These are phyloP conservation scores for Fonsecaea erecta DNA, from an alignment of 2,329 filamentous ascomycete genomes.

Conservation along the genomic window DNA sequence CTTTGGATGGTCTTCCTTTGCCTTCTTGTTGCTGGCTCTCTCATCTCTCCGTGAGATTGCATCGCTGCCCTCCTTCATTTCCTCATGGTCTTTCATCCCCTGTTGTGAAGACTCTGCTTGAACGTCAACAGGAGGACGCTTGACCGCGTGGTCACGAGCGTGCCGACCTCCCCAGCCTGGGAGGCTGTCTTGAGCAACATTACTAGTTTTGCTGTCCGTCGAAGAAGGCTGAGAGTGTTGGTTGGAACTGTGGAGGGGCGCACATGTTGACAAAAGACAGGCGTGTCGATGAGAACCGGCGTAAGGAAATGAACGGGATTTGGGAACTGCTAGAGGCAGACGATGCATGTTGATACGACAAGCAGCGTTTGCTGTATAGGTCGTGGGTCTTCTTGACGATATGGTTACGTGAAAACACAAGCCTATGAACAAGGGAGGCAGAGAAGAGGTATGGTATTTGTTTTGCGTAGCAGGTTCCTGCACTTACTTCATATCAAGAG, in stretches of 20 bases:
- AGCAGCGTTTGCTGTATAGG: not conserved
- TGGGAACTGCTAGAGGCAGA: not conserved
- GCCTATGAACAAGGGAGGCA: not conserved
- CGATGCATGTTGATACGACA: constrained; percentile 3
- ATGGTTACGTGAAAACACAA: not conserved
- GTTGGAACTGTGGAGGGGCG: not conserved
- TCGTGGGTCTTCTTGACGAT: not conserved
- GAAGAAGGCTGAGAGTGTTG: constrained; percentile 11
- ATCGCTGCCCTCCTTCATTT: constrained; percentile 45
- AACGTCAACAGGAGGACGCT: constrained; percentile 45
- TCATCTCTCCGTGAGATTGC: constrained; percentile 50
- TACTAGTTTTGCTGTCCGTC: constrained; percentile 9
- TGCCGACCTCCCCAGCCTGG: constrained; percentile 44
- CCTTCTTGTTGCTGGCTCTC: constrained; percentile 45
- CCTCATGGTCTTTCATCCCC: constrained; percentile 43
- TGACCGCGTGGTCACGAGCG: constrained; percentile 42
- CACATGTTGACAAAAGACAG: not conserved
- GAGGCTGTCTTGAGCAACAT: constrained; percentile 16
- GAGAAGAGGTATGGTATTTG: not conserved
- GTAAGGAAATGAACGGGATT: not conserved
- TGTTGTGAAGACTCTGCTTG: constrained; percentile 39
- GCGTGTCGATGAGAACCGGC: not conserved
- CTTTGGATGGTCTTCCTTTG: constrained; percentile 55
- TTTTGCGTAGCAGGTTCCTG: not conserved
- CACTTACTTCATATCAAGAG: not conserved